Evolutionary conservation across 768 basidiomycete species (phyloP), one percentile per base, ranked within the genome.

Genomic region (Kwoniella sp.): DNA sequence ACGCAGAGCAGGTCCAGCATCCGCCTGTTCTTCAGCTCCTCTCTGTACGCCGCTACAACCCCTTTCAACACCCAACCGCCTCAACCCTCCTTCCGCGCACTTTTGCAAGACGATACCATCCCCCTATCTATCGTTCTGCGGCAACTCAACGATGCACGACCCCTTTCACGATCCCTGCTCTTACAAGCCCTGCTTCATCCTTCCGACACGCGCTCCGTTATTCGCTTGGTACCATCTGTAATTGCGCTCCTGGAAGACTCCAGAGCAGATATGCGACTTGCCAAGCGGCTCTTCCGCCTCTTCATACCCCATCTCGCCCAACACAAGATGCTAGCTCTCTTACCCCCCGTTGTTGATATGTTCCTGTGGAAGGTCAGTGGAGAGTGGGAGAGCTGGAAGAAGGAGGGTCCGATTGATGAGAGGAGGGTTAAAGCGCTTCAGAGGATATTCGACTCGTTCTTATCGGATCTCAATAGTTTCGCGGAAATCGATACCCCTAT

Each of bases 311-410:
- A 65, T 46, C 6, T 60, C n/a, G 64, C 52, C 1, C 36, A 36
- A 33, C 64, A 67, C 57, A 40, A 58, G 22, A 67, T 67, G 65
- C 36, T 62, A 12, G 59, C 60, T 13, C 36, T 67, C 12, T 26
- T 67, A 44, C 60, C 58, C 9, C 8, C 48, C 4, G n/a, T 67
- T 4, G 55, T 58, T 1, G 55, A 58, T 21, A 40, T 67, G 6
- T 58, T 67, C 21, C 21, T 60, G 2, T 17, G 37, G 19, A 36
- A 37, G 30, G 25, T 62, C 10, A 49, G 57, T 1, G 13, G 8
- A 9, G 59, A 58, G 17, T 21, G 54, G 52, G 52, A 59, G 4
- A n/a, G 15, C 24, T 44, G 53, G 37, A 26, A 30, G 10, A 49
- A 25, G n/a, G 21, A 22, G 27, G 65, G 55, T 26, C n/a, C 17